These are phyloP conservation scores for Solanum habrochaites DNA, from an alignment of 257 asterid species.

Conservation along the genomic window DNA sequence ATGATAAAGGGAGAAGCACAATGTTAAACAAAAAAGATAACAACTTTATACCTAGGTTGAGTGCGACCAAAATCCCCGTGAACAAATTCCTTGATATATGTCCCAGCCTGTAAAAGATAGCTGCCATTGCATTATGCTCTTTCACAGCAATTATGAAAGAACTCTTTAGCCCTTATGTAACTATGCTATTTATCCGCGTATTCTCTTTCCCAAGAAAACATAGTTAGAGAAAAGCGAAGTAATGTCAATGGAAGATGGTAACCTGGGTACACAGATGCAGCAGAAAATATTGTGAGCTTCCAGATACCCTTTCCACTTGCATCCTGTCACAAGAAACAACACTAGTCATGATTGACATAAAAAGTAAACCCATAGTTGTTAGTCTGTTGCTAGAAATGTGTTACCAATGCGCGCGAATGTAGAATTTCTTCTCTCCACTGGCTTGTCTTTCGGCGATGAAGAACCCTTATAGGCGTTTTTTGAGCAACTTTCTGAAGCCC, in stretches of 20 bases:
- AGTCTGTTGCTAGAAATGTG: not conserved
- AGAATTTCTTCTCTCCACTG: slow-evolving; percentile 68
- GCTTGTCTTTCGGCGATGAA: slow-evolving; percentile 99
- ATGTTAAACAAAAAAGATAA: not conserved
- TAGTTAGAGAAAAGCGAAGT: not conserved
- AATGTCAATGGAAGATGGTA: not conserved
- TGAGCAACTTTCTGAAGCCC: slow-evolving; percentile 58
- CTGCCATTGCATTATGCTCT: not conserved
- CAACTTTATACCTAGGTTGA: slow-evolving; percentile 58
- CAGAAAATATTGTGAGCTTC: slow-evolving; percentile 61
- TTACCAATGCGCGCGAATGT: slow-evolving; percentile 90
- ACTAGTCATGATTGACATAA: not conserved
- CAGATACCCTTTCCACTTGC: slow-evolving; percentile 58
- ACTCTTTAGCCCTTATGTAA: not conserved
- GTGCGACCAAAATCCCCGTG: slow-evolving; percentile 98
- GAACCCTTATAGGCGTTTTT: slow-evolving; percentile 96
- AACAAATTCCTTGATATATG: slow-evolving; percentile 93
- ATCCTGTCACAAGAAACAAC: slow-evolving; percentile 46
- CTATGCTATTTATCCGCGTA: not conserved
- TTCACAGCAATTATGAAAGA: not conserved
- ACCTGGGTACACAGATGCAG: slow-evolving; percentile 97
- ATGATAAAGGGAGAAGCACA: not conserved
- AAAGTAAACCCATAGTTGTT: not conserved
- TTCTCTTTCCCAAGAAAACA: not conserved
- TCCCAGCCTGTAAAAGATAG: slow-evolving; percentile 71